Evolutionary conservation across 495 filamentous ascomycete species (phyloP).

Genomic region (Penicillium angulare): DNA sequence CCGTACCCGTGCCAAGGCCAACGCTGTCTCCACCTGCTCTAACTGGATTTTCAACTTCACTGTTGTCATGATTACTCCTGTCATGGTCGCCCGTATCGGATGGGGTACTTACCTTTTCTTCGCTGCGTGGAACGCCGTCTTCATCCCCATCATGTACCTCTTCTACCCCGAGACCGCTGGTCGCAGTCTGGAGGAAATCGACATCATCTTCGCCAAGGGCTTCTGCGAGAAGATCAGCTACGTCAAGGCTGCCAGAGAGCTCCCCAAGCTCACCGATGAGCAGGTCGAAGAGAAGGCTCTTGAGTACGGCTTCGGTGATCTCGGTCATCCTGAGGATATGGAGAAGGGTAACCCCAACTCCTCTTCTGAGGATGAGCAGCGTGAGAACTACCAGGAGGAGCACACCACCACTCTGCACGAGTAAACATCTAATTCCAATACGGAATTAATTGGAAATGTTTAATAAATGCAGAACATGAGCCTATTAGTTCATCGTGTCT

Average conservation of each 20-base stretch:
- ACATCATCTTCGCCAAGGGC: constrained; percentile 79
- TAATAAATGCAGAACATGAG: too few species aligned
- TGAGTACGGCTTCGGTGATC: constrained; percentile 55
- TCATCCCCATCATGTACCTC: constrained; percentile 73
- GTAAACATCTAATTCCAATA: background rate
- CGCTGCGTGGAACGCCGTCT: constrained; percentile 64
- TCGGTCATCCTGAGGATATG: constrained; percentile 16
- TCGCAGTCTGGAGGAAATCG: constrained; percentile 75
- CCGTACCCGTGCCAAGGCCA: constrained; percentile 71
- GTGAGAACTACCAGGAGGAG: constrained; percentile 4
- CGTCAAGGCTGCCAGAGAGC: constrained; percentile 65
- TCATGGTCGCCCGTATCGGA: constrained; percentile 63
- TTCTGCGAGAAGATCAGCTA: constrained; percentile 72
- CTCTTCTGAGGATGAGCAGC: constrained; percentile 13
- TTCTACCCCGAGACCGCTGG: constrained; percentile 73
- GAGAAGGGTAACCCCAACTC: constrained; percentile 27
- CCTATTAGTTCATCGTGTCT: too few species aligned
- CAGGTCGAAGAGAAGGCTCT: constrained; percentile 63
- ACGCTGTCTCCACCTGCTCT: constrained; percentile 70
- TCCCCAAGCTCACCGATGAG: constrained; percentile 62
- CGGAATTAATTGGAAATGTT: background rate
- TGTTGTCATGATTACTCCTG: constrained; percentile 78
- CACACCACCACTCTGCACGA: constrained; percentile 1
- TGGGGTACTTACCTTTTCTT: constrained; percentile 85
- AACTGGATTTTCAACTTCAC: constrained; percentile 85